Evolutionary conservation across 768 basidiomycete species (phyloP), one percentile per base, ranked within the genome.

Genomic region (Brasilioporus rufonigricans): DNA sequence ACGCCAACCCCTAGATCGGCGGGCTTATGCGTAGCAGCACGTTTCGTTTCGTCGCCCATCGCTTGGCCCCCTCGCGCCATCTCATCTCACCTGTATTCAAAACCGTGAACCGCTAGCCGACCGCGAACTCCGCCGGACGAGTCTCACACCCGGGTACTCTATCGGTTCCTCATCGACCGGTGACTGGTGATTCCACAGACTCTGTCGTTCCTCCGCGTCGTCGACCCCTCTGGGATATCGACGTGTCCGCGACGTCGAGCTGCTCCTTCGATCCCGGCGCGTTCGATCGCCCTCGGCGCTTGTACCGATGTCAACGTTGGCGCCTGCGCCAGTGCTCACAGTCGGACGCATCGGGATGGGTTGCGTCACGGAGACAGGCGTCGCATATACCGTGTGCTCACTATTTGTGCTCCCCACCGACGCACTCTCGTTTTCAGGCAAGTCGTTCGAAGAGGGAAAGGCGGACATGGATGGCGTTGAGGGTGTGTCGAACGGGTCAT

Each of bases 141-240:
- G 64, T 57, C 78, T 65, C 61, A 79, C 74, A 3, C 77, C 75
- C 5, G 57, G 29, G 26, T 33, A 52, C 11, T 33, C 51, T 12
- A 27, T 18, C 5, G 12, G 24, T 7, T 59, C 67, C 12, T 72
- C 70, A 3, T 65, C 67, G 5, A 55, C 53, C 2, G 61, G 62
- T 1, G 64, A 64, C 24, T 64, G 71, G 45, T 71, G 68, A 27
- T 69, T 67, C 80, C 80, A 83, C 51, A 88, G 61, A 46, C 83
- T 77, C 48, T 79, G 66, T 51, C 81, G 83, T 71, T 88, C 86
- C 52, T 87, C 86, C 46, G 67, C 65, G 49, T 88, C 86, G 61
- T 83, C 81, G 4, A 77, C 75, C 0, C 74, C 77, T 24, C 21
- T 56, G n/a, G 74, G 74, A 38, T 75, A 75, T 31, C 76, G 78